Evolutionary conservation across 148 eudicot species (phyloP).

Genomic region (Rhododendron williamsianum): DNA sequence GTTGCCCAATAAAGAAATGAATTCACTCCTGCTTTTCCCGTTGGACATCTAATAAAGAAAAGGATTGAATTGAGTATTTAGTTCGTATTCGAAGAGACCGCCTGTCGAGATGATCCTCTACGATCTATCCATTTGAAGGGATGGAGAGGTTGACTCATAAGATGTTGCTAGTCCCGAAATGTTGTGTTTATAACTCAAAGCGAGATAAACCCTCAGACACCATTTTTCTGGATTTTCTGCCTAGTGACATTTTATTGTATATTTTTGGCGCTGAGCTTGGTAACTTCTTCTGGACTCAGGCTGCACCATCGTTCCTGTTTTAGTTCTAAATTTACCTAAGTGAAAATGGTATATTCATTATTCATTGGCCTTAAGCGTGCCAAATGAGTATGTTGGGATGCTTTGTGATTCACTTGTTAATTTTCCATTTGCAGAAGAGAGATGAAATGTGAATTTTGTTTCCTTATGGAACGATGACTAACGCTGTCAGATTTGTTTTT

Average conservation of each 20-base stretch:
- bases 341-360: background rate
- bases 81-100: background rate
- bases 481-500: background rate
- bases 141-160: background rate
- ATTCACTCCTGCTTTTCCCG: background rate
- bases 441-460: background rate
- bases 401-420: background rate
- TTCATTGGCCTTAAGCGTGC: background rate
- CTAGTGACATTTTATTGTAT: background rate
- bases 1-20: background rate
- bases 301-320: background rate
- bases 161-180: background rate
- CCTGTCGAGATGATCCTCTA: background rate
- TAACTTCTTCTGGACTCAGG: background rate
- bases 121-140: background rate
- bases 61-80: background rate
- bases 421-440: background rate
- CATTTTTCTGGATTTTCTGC: background rate
- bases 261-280: background rate
- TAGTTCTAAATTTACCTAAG: background rate
- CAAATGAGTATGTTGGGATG: background rate
- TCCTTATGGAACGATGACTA: background rate
- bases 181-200: background rate
- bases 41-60: background rate
- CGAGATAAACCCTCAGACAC: background rate